phyloP scores from a whole-genome alignment of 305 asterid genomes.

The Withania somnifera region DNA sequence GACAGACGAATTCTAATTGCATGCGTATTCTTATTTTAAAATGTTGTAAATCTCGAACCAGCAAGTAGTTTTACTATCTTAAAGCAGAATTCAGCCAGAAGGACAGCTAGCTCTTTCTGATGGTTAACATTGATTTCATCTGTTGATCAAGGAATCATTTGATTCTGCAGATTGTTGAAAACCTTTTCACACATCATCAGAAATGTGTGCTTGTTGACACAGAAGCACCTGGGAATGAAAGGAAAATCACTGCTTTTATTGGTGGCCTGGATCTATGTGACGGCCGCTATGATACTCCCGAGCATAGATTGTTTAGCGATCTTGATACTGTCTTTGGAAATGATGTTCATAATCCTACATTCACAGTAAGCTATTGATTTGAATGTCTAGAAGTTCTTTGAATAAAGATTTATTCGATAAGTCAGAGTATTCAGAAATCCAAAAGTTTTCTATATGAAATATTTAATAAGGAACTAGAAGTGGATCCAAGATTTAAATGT shows the following conservation, averaged over 20 bases:
- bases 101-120: not conserved
- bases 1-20: not conserved
- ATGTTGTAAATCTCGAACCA: not conserved
- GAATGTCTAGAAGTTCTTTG: not conserved
- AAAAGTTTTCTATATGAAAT: not conserved
- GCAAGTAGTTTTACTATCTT: not conserved
- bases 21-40: not conserved
- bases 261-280: constrained; percentile 20
- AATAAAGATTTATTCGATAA: not conserved
- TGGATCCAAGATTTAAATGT: not conserved
- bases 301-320: constrained; percentile 9
- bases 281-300: constrained; percentile 18
- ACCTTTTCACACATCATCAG: constrained; percentile 18
- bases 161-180: constrained; percentile 14
- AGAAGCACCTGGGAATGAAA: constrained; percentile 7
- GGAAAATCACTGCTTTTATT: constrained; percentile 17
- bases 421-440: not conserved
- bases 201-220: constrained; percentile 19
- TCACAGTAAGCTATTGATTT: constrained; percentile 11
- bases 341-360: constrained; percentile 17
- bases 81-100: not conserved
- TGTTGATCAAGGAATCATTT: not conserved
- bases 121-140: not conserved
- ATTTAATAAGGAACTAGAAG: not conserved
- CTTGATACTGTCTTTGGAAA: constrained; percentile 16